These are phyloP conservation scores for Teratosphaeria gauchensis DNA, from an alignment of 2,329 filamentous ascomycete species.

Conservation along the genomic window DNA sequence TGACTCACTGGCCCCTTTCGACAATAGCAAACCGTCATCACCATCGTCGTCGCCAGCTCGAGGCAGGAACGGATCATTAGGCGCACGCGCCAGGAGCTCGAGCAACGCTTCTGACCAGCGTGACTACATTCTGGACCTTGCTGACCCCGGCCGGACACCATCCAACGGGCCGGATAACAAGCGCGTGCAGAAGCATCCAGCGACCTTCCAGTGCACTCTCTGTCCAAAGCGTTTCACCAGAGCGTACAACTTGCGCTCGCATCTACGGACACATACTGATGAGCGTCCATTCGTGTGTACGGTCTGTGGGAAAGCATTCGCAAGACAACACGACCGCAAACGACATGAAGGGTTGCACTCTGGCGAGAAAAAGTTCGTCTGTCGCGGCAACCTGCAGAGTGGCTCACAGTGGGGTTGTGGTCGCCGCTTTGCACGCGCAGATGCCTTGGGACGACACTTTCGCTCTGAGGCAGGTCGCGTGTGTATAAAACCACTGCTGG, in stretches of 20 bases:
- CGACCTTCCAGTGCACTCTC: conserved; percentile 87
- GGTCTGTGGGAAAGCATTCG: conserved; percentile 94
- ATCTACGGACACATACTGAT: conserved; percentile 91
- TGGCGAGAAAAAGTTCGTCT: conserved; percentile 98
- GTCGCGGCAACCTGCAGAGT: conserved; percentile 78
- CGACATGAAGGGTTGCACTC: conserved; percentile 92
- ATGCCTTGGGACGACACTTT: conserved; percentile 78
- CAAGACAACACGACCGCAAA: conserved; percentile 93
- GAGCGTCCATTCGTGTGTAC: conserved; percentile 96
- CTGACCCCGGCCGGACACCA: conserved; percentile 74
- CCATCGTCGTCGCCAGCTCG: conserved; percentile 39
- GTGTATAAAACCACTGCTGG: conserved; percentile 93
- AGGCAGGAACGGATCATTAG: conserved; percentile 21
- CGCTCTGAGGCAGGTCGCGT: conserved; percentile 89
- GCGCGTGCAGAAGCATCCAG: conserved; percentile 92
- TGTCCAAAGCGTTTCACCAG: conserved; percentile 95
- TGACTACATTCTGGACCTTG: conserved; percentile 80
- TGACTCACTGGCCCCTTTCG: conserved; percentile 34
- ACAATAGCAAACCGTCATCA: conserved; percentile 25
- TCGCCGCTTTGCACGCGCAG: conserved; percentile 84
- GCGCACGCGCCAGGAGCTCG: conserved; percentile 38
- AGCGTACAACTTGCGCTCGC: conserved; percentile 91
- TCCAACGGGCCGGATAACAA: conserved; percentile 55
- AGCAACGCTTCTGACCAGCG: conserved; percentile 48
- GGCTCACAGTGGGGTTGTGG: conserved; percentile 87